Conservation (phyloP, 1,284 basidiomycete genomes). For the Pterula multifida region DNA sequence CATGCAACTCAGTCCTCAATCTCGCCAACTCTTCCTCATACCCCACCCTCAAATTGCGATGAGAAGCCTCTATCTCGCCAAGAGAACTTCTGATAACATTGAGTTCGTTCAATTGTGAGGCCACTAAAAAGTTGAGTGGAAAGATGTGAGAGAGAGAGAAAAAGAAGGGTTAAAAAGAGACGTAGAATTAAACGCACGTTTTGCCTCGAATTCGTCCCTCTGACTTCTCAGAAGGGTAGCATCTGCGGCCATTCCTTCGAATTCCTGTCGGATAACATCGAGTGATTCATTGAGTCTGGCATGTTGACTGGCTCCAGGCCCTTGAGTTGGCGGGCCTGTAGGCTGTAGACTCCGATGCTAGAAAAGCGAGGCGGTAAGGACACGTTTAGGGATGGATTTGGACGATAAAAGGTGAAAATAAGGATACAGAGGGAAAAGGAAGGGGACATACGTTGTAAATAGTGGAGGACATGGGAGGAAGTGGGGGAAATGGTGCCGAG, state of each 20-base stretch:
- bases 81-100: constrained; percentile 64
- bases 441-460: constrained; percentile 31
- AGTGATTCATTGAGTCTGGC: constrained; percentile 65
- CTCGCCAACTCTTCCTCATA: constrained; percentile 67
- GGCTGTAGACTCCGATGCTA: constrained; percentile 62
- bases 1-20: constrained; percentile 53
- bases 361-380: constrained; percentile 2
- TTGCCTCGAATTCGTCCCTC: constrained; percentile 83
- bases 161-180: not conserved
- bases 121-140: constrained; percentile 28
- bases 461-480: constrained; percentile 25
- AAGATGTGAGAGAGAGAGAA: not conserved
- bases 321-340: constrained; percentile 34
- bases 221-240: constrained; percentile 59
- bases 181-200: constrained; percentile 48
- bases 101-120: constrained; percentile 60
- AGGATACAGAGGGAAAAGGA: not conserved
- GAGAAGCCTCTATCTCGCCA: constrained; percentile 68
- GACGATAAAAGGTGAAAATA: not conserved
- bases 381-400: not conserved
- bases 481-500: not conserved
- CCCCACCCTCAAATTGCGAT: constrained; percentile 58
- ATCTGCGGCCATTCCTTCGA: constrained; percentile 69
- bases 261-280: constrained; percentile 79
- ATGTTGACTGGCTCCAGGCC: constrained; percentile 14